Conservation (phyloP, 2,329 filamentous ascomycete species). For the Huntiella moniliformis region DNA sequence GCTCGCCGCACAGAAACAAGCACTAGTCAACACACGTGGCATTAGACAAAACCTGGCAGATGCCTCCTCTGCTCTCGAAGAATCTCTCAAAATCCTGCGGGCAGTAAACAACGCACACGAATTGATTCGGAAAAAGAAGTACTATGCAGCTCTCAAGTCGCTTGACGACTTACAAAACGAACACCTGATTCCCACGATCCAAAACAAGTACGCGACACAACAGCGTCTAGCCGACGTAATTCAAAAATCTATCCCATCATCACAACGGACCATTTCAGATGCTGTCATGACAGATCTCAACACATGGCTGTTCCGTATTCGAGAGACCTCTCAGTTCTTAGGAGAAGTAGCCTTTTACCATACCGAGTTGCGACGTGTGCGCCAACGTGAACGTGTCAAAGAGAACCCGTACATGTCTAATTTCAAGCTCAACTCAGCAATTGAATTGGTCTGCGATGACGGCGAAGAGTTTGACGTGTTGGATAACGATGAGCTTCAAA, state of each 20-base stretch:
- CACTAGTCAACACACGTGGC: slow-evolving; percentile 75
- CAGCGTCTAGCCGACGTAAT: slow-evolving; percentile 93
- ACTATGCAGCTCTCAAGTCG: slow-evolving; percentile 85
- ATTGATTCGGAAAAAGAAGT: slow-evolving; percentile 76
- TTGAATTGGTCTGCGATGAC: slow-evolving; percentile 89
- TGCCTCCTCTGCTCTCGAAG: slow-evolving; percentile 68
- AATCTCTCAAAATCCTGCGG: slow-evolving; percentile 79
- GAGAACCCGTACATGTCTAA: slow-evolving; percentile 54
- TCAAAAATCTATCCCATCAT: slow-evolving; percentile 83
- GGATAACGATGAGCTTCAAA: slow-evolving; percentile 84
- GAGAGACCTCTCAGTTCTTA: slow-evolving; percentile 88
- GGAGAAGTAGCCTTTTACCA: slow-evolving; percentile 95
- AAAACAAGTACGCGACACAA: slow-evolving; percentile 75
- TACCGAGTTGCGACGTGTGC: slow-evolving; percentile 66
- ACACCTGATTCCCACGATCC: slow-evolving; percentile 53
- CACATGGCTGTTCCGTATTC: slow-evolving; percentile 86
- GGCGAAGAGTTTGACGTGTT: slow-evolving; percentile 88
- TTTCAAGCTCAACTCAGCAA: slow-evolving; percentile 87
- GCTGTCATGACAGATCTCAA: slow-evolving; percentile 95
- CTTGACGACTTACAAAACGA: slow-evolving; percentile 93
- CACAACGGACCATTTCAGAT: slow-evolving; percentile 82
- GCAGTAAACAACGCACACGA: slow-evolving; percentile 92
- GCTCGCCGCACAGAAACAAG: slow-evolving; percentile 83
- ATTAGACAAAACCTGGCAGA: slow-evolving; percentile 94
- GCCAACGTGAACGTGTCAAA: slow-evolving; percentile 69